phyloP scores from a whole-genome alignment of 768 basidiomycete species.

The Podaxis sp. region DNA sequence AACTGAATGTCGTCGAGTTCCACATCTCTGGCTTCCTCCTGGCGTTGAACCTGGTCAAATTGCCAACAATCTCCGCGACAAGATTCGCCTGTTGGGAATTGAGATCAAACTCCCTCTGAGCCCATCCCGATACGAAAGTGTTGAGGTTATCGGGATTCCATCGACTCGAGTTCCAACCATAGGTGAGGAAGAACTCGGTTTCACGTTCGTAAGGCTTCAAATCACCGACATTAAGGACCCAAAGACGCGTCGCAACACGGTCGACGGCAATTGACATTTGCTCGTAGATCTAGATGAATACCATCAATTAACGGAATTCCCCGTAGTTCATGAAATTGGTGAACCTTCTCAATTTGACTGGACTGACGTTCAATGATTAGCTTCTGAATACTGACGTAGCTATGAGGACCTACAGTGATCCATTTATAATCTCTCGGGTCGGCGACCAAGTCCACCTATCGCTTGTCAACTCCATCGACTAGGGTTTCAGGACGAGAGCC shows the following conservation, averaged over 20 bases:
- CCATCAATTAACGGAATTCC: neutral
- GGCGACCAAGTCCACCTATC: conserved; percentile 55
- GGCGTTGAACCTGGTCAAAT: conserved; percentile 56
- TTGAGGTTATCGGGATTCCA: conserved; percentile 56
- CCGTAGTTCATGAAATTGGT: too few relatives aligned
- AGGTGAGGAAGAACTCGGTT: conserved; percentile 64
- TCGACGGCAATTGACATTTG: conserved; percentile 67
- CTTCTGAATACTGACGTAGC: neutral
- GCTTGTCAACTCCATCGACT: neutral
- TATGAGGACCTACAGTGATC: conserved; percentile 47
- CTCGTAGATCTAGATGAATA: conserved; percentile 47
- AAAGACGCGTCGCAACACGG: conserved; percentile 55
- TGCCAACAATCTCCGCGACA: conserved; percentile 53
- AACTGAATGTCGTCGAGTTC: conserved; percentile 58
- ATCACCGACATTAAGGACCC: conserved; percentile 76
- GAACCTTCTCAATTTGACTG: conserved; percentile 50
- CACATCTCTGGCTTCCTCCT: conserved; percentile 66
- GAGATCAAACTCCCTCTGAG: conserved; percentile 60
- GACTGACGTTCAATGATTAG: conserved; percentile 30
- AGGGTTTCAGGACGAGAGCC: neutral
- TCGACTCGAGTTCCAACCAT: conserved; percentile 56
- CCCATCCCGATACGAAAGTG: conserved; percentile 56
- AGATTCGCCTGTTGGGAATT: conserved; percentile 35
- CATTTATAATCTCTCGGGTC: conserved; percentile 67
- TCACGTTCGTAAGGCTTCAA: conserved; percentile 72